Base-by-base conservation (phyloP, 768 basidiomycete species). In the Podaxis carcinomalis region DNA sequence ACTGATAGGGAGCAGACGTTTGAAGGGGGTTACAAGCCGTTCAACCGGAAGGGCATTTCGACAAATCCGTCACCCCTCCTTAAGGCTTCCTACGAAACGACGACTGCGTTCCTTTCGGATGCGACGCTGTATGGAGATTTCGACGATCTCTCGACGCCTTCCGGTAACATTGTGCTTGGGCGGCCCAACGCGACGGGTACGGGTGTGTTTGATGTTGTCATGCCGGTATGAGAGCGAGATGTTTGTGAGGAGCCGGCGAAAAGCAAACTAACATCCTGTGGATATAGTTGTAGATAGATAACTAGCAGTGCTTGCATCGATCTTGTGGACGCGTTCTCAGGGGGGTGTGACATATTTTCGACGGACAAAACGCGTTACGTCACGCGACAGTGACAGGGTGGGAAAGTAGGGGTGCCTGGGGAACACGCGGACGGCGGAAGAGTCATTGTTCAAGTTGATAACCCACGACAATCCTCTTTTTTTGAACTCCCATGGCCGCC, bases 71-170 rank as follows among this genome's bases (percentile, higher is more conserved):
- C 95, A n/a, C 94, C 96, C 6, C 81, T 98, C 42, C 84, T 98
- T 57, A 98, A 98, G 73, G 97, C 97, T 1, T 97, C 95, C 7
- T 99, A 92, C 75, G 97, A 98, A 75, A 98, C 95, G 3, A 98
- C 96, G 0, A 92, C 89, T 1, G 81, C 88, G 1, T 97, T 99
- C 80, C 74, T 99, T 66, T 92, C 95, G 3, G 93, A 99, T 61
- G 96, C 97, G 19, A 93, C 95, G 0, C 77, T 99, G 51, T 87
- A 89, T 70, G 97, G 97, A 25, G 97, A 98, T 76, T 98, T 92
- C 74, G 96, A 98, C 71, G 90, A 95, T 69, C 78, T 98, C 65
- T 84, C 86, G 19, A 89, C 90, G 21, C 96, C 96, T 2, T 95
- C 95, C 4, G 90, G 93, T 0, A 93, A 87, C 70, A 90, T 99